Evolutionary conservation across 1,284 basidiomycete genomes (phyloP).

Genomic region (Pseudozyma pruni): DNA sequence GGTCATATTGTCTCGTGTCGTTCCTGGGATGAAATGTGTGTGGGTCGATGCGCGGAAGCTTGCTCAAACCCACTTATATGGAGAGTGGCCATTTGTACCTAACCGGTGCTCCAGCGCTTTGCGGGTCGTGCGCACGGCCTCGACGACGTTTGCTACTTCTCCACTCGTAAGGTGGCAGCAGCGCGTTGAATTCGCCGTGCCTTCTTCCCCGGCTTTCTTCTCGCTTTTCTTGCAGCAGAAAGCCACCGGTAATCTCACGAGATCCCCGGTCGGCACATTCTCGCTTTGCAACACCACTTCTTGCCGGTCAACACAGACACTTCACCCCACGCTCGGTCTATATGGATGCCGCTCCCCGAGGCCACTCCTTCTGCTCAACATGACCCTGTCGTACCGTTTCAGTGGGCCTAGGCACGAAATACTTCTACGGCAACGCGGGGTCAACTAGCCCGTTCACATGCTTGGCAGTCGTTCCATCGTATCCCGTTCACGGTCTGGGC

Average conservation of each 20-base stretch:
- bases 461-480: too few species aligned
- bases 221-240: not conserved
- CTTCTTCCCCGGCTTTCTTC: conserved; percentile 32
- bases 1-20: conserved; percentile 14
- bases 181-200: conserved; percentile 11
- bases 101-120: not conserved
- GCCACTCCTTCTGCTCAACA: too few species aligned
- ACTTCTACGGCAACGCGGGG: not conserved
- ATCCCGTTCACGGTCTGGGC: too few species aligned
- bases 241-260: conserved; percentile 30
- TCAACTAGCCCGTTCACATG: too few species aligned
- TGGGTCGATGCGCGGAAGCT: too few species aligned
- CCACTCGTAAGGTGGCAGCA: conserved; percentile 4
- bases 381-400: not conserved
- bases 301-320: not conserved
- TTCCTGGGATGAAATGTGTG: not conserved
- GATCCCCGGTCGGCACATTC: conserved; percentile 27
- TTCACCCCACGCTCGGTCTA: conserved; percentile 1
- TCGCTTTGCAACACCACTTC: not conserved
- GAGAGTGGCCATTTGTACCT: not conserved
- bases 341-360: conserved; percentile 11
- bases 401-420: too few species aligned
- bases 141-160: conserved; percentile 11
- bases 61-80: too few species aligned
- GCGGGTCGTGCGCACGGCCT: conserved; percentile 17